Conservation (phyloP, 352 stramenopile species). For the Phytophthora brassicae region DNA sequence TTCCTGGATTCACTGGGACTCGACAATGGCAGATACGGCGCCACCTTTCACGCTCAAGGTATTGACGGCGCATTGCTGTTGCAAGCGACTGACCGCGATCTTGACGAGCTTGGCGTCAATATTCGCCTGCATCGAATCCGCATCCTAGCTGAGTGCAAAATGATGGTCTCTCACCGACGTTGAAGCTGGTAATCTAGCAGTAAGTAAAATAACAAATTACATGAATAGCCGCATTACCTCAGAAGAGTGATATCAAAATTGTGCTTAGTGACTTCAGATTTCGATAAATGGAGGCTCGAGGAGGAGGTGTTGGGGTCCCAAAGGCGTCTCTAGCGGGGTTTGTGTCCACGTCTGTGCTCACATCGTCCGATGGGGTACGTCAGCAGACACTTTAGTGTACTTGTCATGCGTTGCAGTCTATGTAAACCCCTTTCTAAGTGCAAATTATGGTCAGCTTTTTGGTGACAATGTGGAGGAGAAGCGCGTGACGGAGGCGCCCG, state of each 20-base stretch:
- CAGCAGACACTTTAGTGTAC: neutral
- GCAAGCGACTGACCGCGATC: slow-evolving; percentile 54
- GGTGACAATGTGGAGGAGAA: slow-evolving; percentile 86
- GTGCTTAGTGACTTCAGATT: no score
- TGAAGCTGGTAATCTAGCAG: neutral
- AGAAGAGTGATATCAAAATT: no score
- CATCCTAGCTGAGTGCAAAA: slow-evolving; percentile 43
- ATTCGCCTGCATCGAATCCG: slow-evolving; percentile 74
- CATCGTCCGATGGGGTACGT: slow-evolving; percentile 81
- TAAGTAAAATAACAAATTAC: neutral
- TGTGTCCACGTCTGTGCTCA: slow-evolving; percentile 81
- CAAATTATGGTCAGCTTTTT: slow-evolving; percentile 64
- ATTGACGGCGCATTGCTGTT: slow-evolving; percentile 68
- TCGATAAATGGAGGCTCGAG: slow-evolving; percentile 35
- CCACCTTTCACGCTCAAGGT: slow-evolving; percentile 43
- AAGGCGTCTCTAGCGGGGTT: slow-evolving; percentile 63
- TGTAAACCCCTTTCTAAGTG: neutral
- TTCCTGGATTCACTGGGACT: slow-evolving; percentile 59
- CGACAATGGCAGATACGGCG: slow-evolving; percentile 42
- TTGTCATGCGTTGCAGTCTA: neutral
- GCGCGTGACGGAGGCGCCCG: slow-evolving; percentile 70
- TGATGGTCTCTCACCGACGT: neutral
- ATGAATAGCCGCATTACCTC: no score
- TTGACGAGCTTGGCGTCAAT: slow-evolving; percentile 67
- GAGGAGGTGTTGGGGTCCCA: slow-evolving; percentile 21